A percentile compares a stretch with the other conserved stretches of the same genome.
These are phyloP conservation scores for Penicillium sclerotiorum DNA, from an alignment of 2,329 filamentous ascomycete genomes.

Conservation along the genomic window DNA sequence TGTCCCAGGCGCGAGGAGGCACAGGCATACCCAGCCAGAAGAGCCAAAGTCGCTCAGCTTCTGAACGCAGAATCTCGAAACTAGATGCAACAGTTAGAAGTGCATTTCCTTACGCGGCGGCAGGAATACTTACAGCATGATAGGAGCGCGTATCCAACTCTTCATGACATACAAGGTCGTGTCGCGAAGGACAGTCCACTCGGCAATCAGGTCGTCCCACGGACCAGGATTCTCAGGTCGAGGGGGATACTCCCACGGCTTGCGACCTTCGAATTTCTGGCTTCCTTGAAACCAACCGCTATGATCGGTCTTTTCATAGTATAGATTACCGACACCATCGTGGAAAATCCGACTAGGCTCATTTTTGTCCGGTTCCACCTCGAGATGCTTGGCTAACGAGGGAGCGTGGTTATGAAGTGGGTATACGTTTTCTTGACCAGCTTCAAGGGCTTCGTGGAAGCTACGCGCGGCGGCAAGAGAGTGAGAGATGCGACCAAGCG, in stretches of 20 bases:
- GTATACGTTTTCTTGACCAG: conserved; percentile 36
- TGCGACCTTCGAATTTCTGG: conserved; percentile 27
- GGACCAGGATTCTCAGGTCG: conserved; percentile 48
- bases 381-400: conserved; percentile 25
- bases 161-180: conserved; percentile 68
- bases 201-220: conserved; percentile 62
- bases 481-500: conserved; percentile 81
- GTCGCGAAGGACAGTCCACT: conserved; percentile 64
- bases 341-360: conserved; percentile 19
- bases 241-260: conserved; percentile 36
- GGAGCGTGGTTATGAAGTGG: conserved; percentile 32
- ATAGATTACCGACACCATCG: conserved; percentile 38
- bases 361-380: background rate
- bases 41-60: conserved; percentile 59
- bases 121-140: conserved; percentile 63
- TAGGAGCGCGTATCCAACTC: conserved; percentile 71
- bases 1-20: conserved; percentile 58
- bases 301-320: conserved; percentile 43
- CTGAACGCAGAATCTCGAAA: conserved; percentile 55
- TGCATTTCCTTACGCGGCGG: background rate
- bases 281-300: conserved; percentile 49
- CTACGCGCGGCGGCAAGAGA: conserved; percentile 74
- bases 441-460: conserved; percentile 62
- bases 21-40: conserved; percentile 67
- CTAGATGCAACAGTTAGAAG: conserved; percentile 34